Evolutionary conservation across 495 filamentous ascomycete species (phyloP), one percentile per base, ranked within the genome.

Genomic region (Trichoderma asperelloides): DNA sequence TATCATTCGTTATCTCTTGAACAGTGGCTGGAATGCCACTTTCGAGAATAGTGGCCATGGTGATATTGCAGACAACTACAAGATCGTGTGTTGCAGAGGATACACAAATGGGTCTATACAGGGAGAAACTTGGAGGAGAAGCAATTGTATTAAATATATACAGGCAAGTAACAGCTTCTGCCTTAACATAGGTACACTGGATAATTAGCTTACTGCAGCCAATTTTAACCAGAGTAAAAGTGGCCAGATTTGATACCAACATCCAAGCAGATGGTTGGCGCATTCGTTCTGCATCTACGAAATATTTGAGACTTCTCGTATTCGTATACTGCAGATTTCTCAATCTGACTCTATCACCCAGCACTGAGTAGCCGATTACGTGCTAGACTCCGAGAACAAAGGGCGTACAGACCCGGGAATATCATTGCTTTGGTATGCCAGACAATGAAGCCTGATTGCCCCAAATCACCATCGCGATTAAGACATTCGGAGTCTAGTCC

Each of bases 401-500:
- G 30, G 21, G 5, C 9, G 33, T 37, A 37, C 33, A 7, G 33
- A 37, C 33, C 33, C 33, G 33, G 18, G 23, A n/a, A 51, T 21
- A 51, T 21, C 7, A n/a, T 51, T 16, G 12, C 8, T 3, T 39
- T 60, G 57, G 33, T 33, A 12, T 33, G 16, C 66, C 66, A 18
- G 8, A 51, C 8, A 18, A 6, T n/a, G 41, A 67, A 62, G 28
- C 41, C 45, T 37, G 27, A 57, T 66, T 43, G 21, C n/a, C 47
- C 39, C 23, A 18, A 51, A 51, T n/a, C 0, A 23, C 47, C 47
- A n/a, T n/a, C 47, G 47, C 21, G 47, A 51, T n/a, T 25, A 28
- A 60, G 55, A 60, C 55, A 60, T 60, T 60, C 55, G 55, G 55
- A 60, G 55, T 60, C 55, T 60, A 60, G 25, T 27, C 55, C 55